These are phyloP conservation scores for Filobasidium floriforme DNA, from an alignment of 768 basidiomycete species.

Conservation along the genomic window DNA sequence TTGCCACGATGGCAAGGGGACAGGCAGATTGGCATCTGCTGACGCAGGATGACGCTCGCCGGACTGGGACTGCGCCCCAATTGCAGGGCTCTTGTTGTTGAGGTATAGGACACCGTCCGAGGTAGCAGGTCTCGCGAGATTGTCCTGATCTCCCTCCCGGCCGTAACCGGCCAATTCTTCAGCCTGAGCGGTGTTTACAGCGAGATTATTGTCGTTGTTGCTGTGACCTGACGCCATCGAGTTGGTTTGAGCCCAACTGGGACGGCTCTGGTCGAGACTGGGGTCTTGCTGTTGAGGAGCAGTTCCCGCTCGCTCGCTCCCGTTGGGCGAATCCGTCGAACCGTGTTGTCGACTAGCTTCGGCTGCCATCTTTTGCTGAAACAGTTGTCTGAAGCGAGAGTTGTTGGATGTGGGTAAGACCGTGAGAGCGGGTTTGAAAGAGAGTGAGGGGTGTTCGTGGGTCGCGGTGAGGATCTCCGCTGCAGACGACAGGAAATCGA, in stretches of 20 bases:
- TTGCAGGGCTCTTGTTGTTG: not conserved
- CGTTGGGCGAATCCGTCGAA: not conserved
- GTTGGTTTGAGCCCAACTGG: not conserved
- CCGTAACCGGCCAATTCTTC: not conserved
- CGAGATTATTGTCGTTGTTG: not conserved
- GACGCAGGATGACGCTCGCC: constrained; percentile 3
- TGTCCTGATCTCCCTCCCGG: not conserved
- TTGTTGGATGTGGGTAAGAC: not conserved
- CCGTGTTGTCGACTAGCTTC: not conserved
- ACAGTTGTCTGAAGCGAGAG: constrained; percentile 6
- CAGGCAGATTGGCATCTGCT: not conserved
- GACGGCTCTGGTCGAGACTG: not conserved
- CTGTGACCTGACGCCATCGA: too few species aligned
- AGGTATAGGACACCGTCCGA: constrained; percentile 1
- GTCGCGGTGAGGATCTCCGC: not conserved
- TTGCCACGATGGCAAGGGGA: constrained; percentile 5
- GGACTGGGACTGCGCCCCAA: not conserved
- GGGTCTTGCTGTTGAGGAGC: not conserved
- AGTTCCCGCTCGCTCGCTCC: not conserved
- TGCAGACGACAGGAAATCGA: not conserved
- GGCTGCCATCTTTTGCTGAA: constrained; percentile 7
- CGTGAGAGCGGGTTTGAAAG: not conserved
- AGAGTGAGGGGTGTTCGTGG: constrained; percentile 4
- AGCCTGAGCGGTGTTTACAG: not conserved
- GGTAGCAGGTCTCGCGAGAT: not conserved